Conservation (phyloP, 768 basidiomycete genomes). For the Tulasnella sp. region DNA sequence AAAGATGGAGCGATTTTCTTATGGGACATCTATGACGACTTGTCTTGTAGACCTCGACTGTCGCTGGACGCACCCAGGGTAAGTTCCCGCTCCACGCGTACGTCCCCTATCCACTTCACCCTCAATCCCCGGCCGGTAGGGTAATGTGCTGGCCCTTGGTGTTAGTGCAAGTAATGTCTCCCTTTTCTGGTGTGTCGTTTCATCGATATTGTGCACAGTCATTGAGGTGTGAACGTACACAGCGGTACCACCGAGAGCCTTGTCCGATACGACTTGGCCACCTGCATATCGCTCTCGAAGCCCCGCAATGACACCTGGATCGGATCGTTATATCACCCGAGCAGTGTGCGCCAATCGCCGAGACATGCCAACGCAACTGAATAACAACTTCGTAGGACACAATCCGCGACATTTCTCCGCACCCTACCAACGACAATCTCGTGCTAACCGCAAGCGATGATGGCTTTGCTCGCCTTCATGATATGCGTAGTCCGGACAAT, state of each 20-base stretch:
- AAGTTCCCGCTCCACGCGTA: background rate
- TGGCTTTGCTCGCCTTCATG: background rate
- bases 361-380: background rate
- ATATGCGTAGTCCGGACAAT: background rate
- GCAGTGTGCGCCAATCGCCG: background rate
- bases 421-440: constrained; percentile 6
- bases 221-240: too few species aligned
- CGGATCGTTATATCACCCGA: background rate
- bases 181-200: background rate
- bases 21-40: constrained; percentile 4
- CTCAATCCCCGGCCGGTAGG: background rate
- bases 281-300: too few species aligned
- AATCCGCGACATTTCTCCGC: constrained; percentile 6
- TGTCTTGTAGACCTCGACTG: background rate
- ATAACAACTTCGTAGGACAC: background rate
- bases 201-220: too few species aligned
- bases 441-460: background rate
- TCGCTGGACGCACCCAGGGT: background rate
- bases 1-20: background rate
- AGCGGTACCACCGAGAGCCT: too few species aligned
- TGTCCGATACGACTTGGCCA: too few species aligned
- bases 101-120: background rate
- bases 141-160: background rate
- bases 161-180: background rate
- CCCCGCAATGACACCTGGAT: background rate